Evolutionary conservation across 73 alveolate species (phyloP), one percentile per base, ranked within the genome.

Genomic region (Durusdinium trenchii): DNA sequence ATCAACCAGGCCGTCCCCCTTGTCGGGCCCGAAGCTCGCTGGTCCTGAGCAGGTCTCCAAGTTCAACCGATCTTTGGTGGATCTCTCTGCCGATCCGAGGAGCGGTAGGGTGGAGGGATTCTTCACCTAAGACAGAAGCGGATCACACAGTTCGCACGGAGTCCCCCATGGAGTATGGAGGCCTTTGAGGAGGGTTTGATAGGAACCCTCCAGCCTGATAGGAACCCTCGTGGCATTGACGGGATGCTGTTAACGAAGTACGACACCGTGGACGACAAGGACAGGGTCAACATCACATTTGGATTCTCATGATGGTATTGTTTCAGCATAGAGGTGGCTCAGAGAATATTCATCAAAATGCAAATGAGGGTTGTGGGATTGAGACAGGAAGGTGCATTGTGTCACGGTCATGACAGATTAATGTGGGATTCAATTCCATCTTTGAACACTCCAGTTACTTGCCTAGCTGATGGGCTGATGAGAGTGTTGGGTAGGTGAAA

Each of bases 251-350:
- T 99, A 95, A 99, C 99, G 83, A 99, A 99, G 97, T 99, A 99
- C 99, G 99, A 99, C 99, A 99, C 99, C 75, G 99, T 99, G 67
- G 99, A 99, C 99, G 99, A 99, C 99, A 99, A 99, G 99, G 99
- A 30, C 20, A 43, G 90, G 42, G 40, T 12, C 79, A 64, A 64
- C n/a, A 38, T 32, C n/a, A n/a, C n/a, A n/a, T n/a, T n/a, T n/a
- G n/a, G n/a, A n/a, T 60, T 60, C n/a, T 60, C 73, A 60, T 60
- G 30, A 0, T 2, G 73, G 73, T 32, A 60, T 60, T 23, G 18
- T 32, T 23, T 57, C 69, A 57, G 69, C 69, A n/a, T n/a, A n/a
- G n/a, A n/a, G n/a, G n/a, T n/a, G n/a, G n/a, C n/a, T n/a, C n/a
- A n/a, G n/a, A n/a, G n/a, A n/a, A n/a, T n/a, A n/a, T n/a, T n/a